Conservation (phyloP, 768 basidiomycete species). For the Hortiboletus campestris region DNA sequence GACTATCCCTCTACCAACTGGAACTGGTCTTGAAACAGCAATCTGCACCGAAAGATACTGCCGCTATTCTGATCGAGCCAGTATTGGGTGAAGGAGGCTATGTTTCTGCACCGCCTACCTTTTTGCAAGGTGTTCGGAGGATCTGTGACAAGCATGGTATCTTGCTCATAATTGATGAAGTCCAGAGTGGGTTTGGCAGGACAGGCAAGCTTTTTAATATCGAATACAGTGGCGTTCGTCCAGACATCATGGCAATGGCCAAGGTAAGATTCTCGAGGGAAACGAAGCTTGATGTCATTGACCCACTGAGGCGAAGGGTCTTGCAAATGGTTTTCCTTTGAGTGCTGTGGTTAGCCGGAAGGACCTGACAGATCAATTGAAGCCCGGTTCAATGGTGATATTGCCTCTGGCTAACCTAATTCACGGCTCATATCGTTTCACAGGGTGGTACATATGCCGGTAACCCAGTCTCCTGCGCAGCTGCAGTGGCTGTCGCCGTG, state of each 20-base stretch:
- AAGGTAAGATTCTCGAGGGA: constrained; percentile 51
- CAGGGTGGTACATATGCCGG: constrained; percentile 91
- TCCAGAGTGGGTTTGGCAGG: constrained; percentile 87
- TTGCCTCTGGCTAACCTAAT: not conserved
- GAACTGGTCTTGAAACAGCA: constrained; percentile 80
- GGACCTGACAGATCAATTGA: constrained; percentile 76
- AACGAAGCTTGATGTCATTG: not conserved
- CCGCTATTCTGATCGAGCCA: constrained; percentile 92
- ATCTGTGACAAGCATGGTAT: constrained; percentile 89
- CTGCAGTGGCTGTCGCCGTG: constrained; percentile 79
- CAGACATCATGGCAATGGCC: constrained; percentile 87
- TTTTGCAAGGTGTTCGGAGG: constrained; percentile 72
- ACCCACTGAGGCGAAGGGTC: constrained; percentile 44
- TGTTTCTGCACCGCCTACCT: constrained; percentile 79
- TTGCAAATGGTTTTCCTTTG: constrained; percentile 93
- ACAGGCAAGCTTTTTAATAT: constrained; percentile 83
- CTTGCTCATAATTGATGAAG: constrained; percentile 81
- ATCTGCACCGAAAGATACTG: constrained; percentile 79
- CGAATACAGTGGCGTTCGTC: constrained; percentile 79
- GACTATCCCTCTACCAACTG: constrained; percentile 73
- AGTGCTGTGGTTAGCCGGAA: constrained; percentile 80
- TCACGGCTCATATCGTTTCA: constrained; percentile 8
- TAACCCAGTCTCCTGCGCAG: constrained; percentile 90
- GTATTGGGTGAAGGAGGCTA: constrained; percentile 96
- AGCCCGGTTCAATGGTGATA: constrained; percentile 75